Evolutionary conservation across 352 stramenopile genomes (phyloP).

Genomic region (Pythium utonaiense): DNA sequence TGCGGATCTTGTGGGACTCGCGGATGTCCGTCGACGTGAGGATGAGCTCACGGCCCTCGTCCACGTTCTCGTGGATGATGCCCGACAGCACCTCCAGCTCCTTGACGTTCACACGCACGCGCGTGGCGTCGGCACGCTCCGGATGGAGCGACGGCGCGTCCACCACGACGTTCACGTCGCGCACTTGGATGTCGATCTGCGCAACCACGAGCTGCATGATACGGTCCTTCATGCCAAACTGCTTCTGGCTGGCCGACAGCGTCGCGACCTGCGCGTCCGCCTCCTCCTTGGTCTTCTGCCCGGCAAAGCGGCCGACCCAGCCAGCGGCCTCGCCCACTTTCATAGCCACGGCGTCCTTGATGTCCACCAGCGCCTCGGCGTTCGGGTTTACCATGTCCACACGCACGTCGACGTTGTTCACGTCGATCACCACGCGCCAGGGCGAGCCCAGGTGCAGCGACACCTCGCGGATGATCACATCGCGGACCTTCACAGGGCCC

Average conservation of each 20-base stretch:
- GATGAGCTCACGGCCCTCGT: conserved; percentile 23
- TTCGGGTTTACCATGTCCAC: conserved; percentile 20
- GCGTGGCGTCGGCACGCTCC: conserved; percentile 9
- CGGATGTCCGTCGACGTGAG: conserved; percentile 22
- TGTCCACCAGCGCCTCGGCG: conserved; percentile 10
- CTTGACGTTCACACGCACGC: conserved; percentile 13
- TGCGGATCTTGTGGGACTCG: conserved; percentile 22
- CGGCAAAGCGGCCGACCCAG: conserved; percentile 23
- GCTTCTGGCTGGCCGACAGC: conserved; percentile 10
- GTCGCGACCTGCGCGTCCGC: conserved; percentile 3
- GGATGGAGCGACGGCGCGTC: conserved; percentile 7
- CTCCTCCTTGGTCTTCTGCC: conserved; percentile 23
- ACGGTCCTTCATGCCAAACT: conserved; percentile 29
- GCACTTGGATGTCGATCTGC: conserved; percentile 27
- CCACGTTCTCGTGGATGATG: conserved; percentile 22
- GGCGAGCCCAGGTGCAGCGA: conserved; percentile 20
- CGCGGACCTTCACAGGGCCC: conserved; percentile 14
- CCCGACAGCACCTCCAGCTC: conserved; percentile 20
- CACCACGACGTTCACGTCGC: conserved; percentile 17
- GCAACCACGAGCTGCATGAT: conserved; percentile 28
- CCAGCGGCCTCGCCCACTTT: conserved; percentile 21
- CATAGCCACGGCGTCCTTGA: conserved; percentile 23
- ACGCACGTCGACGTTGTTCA: conserved; percentile 24
- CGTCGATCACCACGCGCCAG: conserved; percentile 26
- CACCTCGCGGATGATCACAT: conserved; percentile 22